These are phyloP conservation scores for Botrytis paeoniae DNA, from an alignment of 2,329 filamentous ascomycete species.

Conservation along the genomic window DNA sequence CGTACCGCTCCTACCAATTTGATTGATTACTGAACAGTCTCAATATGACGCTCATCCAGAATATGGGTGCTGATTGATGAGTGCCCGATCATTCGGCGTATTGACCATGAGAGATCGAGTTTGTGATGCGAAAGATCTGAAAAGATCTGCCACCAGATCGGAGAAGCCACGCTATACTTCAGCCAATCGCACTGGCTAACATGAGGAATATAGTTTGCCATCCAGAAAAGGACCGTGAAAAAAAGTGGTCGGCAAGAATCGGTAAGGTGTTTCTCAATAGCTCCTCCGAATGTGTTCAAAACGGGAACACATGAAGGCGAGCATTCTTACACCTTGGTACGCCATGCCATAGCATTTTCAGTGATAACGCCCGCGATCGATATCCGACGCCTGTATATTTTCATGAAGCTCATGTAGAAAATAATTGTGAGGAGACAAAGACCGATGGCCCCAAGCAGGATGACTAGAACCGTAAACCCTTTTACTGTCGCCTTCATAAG, in stretches of 20 bases:
- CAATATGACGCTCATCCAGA: not conserved
- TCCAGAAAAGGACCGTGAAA: not conserved
- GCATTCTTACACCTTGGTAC: conserved; percentile 13
- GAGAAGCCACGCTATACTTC: not conserved
- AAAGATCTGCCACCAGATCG: not conserved
- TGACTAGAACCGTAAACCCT: conserved; percentile 3
- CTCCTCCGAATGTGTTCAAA: conserved; percentile 7
- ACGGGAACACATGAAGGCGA: not conserved
- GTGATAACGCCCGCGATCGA: conserved; percentile 5
- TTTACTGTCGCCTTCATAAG: conserved; percentile 11
- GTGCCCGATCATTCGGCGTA: not conserved
- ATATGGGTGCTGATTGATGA: not conserved
- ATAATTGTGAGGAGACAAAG: conserved; percentile 4
- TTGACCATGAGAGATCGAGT: not conserved
- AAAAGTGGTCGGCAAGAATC: not conserved
- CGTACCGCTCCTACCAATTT: not conserved
- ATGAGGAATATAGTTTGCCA: not conserved
- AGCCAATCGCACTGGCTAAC: not conserved
- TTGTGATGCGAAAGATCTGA: not conserved
- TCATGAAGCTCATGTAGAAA: conserved; percentile 10
- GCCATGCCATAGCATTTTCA: conserved; percentile 9
- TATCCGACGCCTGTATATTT: conserved; percentile 1
- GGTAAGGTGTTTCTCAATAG: not conserved
- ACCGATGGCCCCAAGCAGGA: not conserved
- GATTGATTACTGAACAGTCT: conserved; percentile 2